Percentiles rank a stretch among this genome's conserved stretches.
Evolutionary conservation across 208 protist species (phyloP).

Genomic region (Trypanosomatidae sp.): DNA sequence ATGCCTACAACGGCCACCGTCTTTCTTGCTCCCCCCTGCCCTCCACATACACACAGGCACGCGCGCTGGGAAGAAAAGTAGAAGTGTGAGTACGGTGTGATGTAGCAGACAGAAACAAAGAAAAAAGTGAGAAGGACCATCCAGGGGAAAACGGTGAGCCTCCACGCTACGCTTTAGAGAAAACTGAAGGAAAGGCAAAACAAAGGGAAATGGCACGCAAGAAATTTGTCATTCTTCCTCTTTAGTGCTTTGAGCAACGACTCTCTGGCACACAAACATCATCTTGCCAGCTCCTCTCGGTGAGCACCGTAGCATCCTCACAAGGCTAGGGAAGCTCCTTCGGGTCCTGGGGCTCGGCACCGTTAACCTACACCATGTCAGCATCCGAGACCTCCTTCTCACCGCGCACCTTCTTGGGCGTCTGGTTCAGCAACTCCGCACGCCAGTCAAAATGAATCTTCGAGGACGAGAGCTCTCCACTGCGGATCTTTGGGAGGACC

Average conservation of each 20-base stretch:
- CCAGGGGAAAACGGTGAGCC: no score
- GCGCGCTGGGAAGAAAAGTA: not conserved
- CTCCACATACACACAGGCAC: no score
- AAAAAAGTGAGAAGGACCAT: not conserved
- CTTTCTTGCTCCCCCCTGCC: no score
- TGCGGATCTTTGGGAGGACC: constrained; percentile 32
- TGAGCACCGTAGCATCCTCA: not conserved
- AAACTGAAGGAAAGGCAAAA: not conserved
- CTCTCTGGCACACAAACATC: not conserved
- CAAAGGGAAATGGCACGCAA: not conserved
- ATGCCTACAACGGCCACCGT: no score
- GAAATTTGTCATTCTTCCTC: not conserved
- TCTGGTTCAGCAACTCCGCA: constrained; percentile 36
- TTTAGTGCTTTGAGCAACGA: not conserved
- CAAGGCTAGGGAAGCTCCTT: not conserved
- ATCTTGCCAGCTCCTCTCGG: not conserved
- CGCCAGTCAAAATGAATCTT: constrained; percentile 43
- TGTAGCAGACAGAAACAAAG: not conserved
- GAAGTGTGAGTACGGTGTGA: not conserved
- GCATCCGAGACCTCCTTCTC: constrained; percentile 17
- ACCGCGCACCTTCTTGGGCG: constrained; percentile 16
- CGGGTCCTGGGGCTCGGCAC: not conserved
- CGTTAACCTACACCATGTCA: not conserved
- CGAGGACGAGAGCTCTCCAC: constrained; percentile 32
- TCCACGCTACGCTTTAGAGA: not conserved